These are phyloP conservation scores for Chlamydomonas eustigma DNA, from an alignment of 139 green algal species.

Conservation along the genomic window DNA sequence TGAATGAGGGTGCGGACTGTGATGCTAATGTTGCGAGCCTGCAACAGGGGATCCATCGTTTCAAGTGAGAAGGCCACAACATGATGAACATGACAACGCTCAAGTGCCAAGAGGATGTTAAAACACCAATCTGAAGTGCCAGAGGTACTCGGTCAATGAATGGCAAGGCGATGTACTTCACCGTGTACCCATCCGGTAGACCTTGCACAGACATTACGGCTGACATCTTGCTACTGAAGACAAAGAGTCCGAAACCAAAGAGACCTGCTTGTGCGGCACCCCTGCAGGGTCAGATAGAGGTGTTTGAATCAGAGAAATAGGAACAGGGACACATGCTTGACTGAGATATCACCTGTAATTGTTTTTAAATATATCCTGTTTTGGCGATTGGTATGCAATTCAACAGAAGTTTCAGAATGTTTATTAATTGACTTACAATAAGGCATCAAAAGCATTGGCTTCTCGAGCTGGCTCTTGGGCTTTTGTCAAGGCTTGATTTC, in stretches of 20 bases:
- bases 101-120: too few relatives aligned
- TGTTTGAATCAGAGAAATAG: neutral
- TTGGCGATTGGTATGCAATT: conserved; percentile 42
- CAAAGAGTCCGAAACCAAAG: conserved; percentile 46
- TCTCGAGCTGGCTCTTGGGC: too few relatives aligned
- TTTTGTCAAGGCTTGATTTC: too few relatives aligned
- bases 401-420: conserved; percentile 45
- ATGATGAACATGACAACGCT: neutral
- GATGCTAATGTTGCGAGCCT: conserved; percentile 62
- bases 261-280: conserved; percentile 43
- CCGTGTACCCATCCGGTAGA: conserved; percentile 48
- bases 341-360: too few relatives aligned
- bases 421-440: conserved; percentile 52
- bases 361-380: conserved; percentile 35
- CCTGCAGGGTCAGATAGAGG: conserved; percentile 16
- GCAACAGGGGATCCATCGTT: conserved; percentile 10
- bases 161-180: too few relatives aligned
- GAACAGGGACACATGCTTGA: neutral
- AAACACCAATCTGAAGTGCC: too few relatives aligned
- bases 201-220: neutral
- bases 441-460: too few relatives aligned
- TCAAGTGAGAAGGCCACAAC: neutral
- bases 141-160: too few relatives aligned
- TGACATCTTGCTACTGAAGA: conserved; percentile 56
- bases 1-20: conserved; percentile 70